Evolutionary conservation across 768 basidiomycete genomes (phyloP).

Genomic region (Strobilomyces dryophilus): DNA sequence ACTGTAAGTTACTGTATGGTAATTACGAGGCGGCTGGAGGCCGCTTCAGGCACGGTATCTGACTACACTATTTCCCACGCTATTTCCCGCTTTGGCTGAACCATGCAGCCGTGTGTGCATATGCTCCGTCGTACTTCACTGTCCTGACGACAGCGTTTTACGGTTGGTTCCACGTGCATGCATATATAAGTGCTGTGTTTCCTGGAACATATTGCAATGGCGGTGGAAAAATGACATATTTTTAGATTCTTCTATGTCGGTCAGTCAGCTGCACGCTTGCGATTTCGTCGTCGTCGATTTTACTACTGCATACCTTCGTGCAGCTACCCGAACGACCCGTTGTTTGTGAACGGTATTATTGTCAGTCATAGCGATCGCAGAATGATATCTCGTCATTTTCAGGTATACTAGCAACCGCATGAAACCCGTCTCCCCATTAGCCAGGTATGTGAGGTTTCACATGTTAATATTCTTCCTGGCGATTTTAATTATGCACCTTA

Average conservation of each 20-base stretch:
- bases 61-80: background rate
- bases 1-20: too few species aligned
- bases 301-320: too few species aligned
- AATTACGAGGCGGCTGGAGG: too few species aligned
- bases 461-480: background rate
- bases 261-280: background rate
- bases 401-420: conserved; percentile 8
- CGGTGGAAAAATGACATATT: background rate
- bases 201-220: background rate
- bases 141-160: conserved; percentile 1
- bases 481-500: conserved; percentile 1
- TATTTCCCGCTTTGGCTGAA: background rate
- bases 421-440: background rate
- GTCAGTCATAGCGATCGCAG: conserved; percentile 2
- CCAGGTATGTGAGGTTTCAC: background rate
- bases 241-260: conserved; percentile 9
- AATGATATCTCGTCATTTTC: background rate
- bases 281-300: background rate
- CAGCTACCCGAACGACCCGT: conserved; percentile 7
- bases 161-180: background rate
- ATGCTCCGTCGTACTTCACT: background rate
- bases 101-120: background rate
- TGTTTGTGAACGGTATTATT: conserved; percentile 1
- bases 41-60: too few species aligned
- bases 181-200: background rate